A percentile compares a stretch with the other conserved stretches of the same genome.
These are phyloP conservation scores for Pyrenophora graminea DNA, from an alignment of 2,329 filamentous ascomycete species.

Conservation along the genomic window DNA sequence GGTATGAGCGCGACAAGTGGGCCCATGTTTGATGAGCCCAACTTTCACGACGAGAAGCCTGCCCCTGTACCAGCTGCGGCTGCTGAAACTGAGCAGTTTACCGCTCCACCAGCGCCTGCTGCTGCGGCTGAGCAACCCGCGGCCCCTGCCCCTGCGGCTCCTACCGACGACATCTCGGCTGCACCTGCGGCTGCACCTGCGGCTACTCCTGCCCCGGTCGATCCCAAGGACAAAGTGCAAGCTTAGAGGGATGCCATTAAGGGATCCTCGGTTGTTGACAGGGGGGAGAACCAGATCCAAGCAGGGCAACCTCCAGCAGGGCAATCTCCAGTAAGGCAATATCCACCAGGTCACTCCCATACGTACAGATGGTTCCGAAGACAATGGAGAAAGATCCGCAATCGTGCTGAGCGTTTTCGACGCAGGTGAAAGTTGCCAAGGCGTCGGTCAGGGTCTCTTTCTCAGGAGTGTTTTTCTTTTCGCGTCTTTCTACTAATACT, in stretches of 20 bases:
- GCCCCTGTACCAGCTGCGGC: slow-evolving; percentile 16
- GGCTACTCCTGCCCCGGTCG: not conserved
- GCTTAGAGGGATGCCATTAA: slow-evolving; percentile 1
- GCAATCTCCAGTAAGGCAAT: no score
- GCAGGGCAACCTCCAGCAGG: no score
- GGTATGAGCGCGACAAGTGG: slow-evolving; percentile 49
- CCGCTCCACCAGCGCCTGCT: slow-evolving; percentile 13
- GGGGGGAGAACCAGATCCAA: not conserved
- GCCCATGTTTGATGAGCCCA: slow-evolving; percentile 41
- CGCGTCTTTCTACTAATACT: slow-evolving; percentile 36
- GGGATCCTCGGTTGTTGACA: not conserved
- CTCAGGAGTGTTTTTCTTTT: slow-evolving; percentile 8
- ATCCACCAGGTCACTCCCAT: no score
- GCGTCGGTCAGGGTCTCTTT: not conserved
- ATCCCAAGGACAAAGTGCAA: slow-evolving; percentile 7
- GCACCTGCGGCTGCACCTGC: not conserved
- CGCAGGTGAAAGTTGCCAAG: not conserved
- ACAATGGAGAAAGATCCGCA: not conserved
- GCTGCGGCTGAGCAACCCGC: not conserved
- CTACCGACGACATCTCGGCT: not conserved
- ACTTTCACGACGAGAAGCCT: slow-evolving; percentile 29
- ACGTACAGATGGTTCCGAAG: not conserved
- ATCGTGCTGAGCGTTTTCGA: not conserved
- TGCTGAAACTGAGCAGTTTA: not conserved
- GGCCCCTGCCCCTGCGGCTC: not conserved